Percentiles rank a stretch among this genome's conserved stretches.
Conservation (phyloP, 2,329 filamentous ascomycete species). For the Sporothrix pseudoabietina region DNA sequence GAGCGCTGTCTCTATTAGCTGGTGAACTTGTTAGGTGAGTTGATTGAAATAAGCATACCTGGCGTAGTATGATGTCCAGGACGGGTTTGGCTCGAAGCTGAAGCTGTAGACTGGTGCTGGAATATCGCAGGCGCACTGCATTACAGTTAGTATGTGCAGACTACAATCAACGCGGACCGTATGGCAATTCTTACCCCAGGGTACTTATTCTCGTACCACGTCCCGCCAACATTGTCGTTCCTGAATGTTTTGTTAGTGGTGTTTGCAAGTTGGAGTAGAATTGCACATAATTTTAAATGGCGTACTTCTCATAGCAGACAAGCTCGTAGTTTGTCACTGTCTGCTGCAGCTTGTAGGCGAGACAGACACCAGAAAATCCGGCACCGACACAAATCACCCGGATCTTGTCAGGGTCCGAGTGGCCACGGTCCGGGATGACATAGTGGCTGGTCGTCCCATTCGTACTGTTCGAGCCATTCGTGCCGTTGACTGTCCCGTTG, state of each 20-base stretch:
- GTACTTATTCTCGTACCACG: constrained; percentile 62
- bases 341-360: constrained; percentile 31
- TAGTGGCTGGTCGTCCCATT: not conserved
- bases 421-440: not conserved
- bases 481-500: too few species aligned
- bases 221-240: constrained; percentile 57
- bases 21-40: not conserved
- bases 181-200: constrained; percentile 44
- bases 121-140: constrained; percentile 54
- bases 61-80: constrained; percentile 41
- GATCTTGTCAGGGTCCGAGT: constrained; percentile 6
- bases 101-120: constrained; percentile 64
- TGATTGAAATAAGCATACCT: not conserved
- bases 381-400: constrained; percentile 41
- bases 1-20: constrained; percentile 13
- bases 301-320: constrained; percentile 53
- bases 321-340: constrained; percentile 52
- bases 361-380: constrained; percentile 17
- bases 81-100: constrained; percentile 53
- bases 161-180: not conserved
- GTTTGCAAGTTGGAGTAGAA: too few species aligned
- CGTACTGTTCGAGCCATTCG: not conserved
- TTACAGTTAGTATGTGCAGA: not conserved
- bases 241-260: not conserved
- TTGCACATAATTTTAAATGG: not conserved